Percentiles rank a stretch among this genome's conserved stretches.
These are phyloP conservation scores for Verticillium tricorpus DNA, from an alignment of 2,329 filamentous ascomycete genomes.

Conservation along the genomic window DNA sequence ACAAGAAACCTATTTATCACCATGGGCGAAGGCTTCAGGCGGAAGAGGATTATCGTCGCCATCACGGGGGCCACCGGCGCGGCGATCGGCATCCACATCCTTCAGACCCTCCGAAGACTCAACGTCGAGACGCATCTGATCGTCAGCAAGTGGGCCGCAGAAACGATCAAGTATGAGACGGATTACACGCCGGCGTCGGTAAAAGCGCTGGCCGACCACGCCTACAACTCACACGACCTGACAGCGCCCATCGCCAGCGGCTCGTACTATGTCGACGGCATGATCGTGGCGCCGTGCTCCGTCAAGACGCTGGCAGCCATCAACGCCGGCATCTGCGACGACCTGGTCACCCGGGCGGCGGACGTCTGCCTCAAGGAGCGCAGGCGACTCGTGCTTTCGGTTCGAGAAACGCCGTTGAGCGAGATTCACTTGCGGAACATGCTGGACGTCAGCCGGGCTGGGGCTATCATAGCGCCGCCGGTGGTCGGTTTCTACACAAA, in stretches of 20 bases:
- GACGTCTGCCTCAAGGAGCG: constrained; percentile 42
- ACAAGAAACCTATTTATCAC: background rate
- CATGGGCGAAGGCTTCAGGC: background rate
- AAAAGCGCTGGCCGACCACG: background rate
- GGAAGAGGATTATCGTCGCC: constrained; percentile 28
- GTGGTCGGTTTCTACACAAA: constrained; percentile 39
- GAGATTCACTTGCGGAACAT: constrained; percentile 44
- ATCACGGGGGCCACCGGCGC: constrained; percentile 47
- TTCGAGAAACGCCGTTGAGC: constrained; percentile 40
- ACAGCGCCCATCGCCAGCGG: constrained; percentile 39
- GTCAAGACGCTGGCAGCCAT: constrained; percentile 44
- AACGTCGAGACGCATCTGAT: constrained; percentile 44
- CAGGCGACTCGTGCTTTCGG: constrained; percentile 31
- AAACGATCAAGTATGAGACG: constrained; percentile 40
- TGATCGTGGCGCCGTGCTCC: constrained; percentile 43
- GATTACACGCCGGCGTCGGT: constrained; percentile 1
- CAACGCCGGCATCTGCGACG: constrained; percentile 34
- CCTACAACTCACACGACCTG: constrained; percentile 32
- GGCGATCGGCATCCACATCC: constrained; percentile 33
- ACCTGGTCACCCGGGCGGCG: constrained; percentile 39
- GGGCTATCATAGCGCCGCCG: constrained; percentile 38
- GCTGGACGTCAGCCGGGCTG: constrained; percentile 28
- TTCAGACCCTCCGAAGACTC: constrained; percentile 33
- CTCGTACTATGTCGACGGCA: constrained; percentile 36
- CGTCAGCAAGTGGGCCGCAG: constrained; percentile 43